phyloP scores from a whole-genome alignment of 371 early-diverging fungal species.

The Mucor racemosus region DNA sequence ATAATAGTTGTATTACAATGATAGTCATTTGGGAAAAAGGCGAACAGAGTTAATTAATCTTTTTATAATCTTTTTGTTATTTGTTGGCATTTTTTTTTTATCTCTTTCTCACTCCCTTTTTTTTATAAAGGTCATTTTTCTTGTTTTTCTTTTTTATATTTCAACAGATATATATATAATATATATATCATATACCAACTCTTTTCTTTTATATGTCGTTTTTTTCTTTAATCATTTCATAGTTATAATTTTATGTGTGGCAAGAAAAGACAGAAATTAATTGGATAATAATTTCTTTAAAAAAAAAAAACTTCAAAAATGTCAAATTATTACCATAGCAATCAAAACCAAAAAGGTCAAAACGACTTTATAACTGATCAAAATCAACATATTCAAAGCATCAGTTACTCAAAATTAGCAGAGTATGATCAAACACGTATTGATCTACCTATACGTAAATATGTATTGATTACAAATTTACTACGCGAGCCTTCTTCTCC shows the following conservation, averaged over 20 bases:
- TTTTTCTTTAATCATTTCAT: neutral
- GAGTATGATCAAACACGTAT: conserved; percentile 28
- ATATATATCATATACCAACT: neutral
- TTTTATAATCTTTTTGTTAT: conserved; percentile 1
- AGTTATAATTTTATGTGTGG: neutral
- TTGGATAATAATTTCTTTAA: neutral
- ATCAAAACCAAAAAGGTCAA: neutral
- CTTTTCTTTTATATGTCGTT: neutral
- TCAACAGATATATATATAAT: neutral
- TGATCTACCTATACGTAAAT: conserved; percentile 33
- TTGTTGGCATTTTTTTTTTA: neutral
- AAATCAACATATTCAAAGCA: conserved; percentile 20
- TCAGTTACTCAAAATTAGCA: conserved; percentile 27
- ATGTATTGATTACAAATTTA: conserved; percentile 30
- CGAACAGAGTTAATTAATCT: conserved; percentile 8
- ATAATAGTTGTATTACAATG: neutral
- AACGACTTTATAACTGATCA: neutral
- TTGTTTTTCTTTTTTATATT: neutral
- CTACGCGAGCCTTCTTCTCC: conserved; percentile 19
- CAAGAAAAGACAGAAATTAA: conserved; percentile 1
- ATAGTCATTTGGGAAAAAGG: neutral
- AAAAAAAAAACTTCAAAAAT: neutral
- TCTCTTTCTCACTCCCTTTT: neutral
- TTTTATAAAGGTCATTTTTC: neutral
- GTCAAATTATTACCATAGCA: neutral